Evolutionary conservation across 2,329 filamentous ascomycete genomes (phyloP).

Genomic region (Fusarium veterinarium): DNA sequence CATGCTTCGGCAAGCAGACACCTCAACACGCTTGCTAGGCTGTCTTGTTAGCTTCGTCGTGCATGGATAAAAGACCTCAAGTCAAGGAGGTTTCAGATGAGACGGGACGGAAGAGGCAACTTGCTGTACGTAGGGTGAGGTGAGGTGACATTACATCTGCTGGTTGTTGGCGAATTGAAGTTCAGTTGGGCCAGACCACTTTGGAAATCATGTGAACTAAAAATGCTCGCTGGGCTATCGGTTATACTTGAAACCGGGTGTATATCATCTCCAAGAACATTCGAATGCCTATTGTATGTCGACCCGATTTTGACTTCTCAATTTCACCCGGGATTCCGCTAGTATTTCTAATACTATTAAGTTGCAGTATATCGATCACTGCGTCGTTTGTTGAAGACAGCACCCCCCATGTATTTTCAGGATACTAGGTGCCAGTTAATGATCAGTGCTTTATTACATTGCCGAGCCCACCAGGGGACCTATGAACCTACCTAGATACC

Average conservation of each 20-base stretch:
- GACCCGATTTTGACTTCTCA: background rate
- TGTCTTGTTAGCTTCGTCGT: background rate
- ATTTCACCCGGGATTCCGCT: background rate
- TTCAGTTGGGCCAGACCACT: slow-evolving; percentile 28
- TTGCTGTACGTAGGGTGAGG: slow-evolving; percentile 25
- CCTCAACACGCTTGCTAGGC: background rate
- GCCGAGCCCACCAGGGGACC: slow-evolving; percentile 28
- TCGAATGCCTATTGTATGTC: background rate
- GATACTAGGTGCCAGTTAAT: slow-evolving; percentile 36
- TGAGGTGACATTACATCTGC: slow-evolving; percentile 37
- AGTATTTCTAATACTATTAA: background rate
- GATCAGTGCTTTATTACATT: slow-evolving; percentile 36
- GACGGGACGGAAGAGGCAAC: slow-evolving; percentile 24
- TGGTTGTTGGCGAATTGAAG: slow-evolving; percentile 27
- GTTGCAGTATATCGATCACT: background rate
- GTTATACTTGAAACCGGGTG: background rate
- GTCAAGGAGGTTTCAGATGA: slow-evolving; percentile 25
- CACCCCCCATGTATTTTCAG: slow-evolving; percentile 25
- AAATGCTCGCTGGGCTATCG: slow-evolving; percentile 3
- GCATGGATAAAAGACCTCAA: slow-evolving; percentile 1
- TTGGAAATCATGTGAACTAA: slow-evolving; percentile 31
- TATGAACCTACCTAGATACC: slow-evolving; percentile 6
- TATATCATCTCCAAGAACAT: background rate
- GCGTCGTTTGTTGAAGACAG: slow-evolving; percentile 17
- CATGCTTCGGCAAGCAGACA: background rate